These are phyloP conservation scores for Insectozyma bohioensis DNA, from an alignment of 1,139 yeast genomes.

Conservation along the genomic window DNA sequence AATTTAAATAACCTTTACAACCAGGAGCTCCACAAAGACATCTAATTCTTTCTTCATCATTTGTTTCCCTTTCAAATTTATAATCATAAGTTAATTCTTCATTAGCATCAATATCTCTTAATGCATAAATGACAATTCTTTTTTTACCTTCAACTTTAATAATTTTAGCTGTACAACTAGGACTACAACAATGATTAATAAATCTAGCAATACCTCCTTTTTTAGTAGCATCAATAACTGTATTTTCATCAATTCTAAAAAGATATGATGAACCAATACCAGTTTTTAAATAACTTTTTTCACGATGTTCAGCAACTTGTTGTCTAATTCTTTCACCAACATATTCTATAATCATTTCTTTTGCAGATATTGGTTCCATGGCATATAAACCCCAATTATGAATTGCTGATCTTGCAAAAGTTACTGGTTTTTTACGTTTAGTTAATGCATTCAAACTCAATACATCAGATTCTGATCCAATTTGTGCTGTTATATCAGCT, in stretches of 20 bases:
- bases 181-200: conserved; percentile 95
- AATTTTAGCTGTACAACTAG: conserved; percentile 95
- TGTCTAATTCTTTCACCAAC: conserved; percentile 97
- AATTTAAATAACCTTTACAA: conserved; percentile 90
- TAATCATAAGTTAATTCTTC: conserved; percentile 96
- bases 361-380: conserved; percentile 87
- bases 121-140: conserved; percentile 92
- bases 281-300: conserved; percentile 77
- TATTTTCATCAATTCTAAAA: conserved; percentile 89
- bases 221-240: conserved; percentile 96
- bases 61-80: conserved; percentile 88
- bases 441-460: conserved; percentile 75
- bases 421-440: conserved; percentile 89
- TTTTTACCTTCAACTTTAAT: conserved; percentile 93
- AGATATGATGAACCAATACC: conserved; percentile 96
- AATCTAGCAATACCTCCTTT: conserved; percentile 96
- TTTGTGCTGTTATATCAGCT: conserved; percentile 83
- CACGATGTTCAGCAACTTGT: conserved; percentile 92
- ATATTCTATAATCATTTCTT: conserved; percentile 96
- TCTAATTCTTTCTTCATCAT: conserved; percentile 85
- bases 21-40: conserved; percentile 95
- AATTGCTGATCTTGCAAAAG: conserved; percentile 93
- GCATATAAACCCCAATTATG: conserved; percentile 99
- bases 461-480: conserved; percentile 81
- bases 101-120: conserved; percentile 82